A percentile compares a stretch with the other conserved stretches of the same genome.
Evolutionary conservation across 345 rosid genomes (phyloP).

Genomic region (Odontarrhena argentea): DNA sequence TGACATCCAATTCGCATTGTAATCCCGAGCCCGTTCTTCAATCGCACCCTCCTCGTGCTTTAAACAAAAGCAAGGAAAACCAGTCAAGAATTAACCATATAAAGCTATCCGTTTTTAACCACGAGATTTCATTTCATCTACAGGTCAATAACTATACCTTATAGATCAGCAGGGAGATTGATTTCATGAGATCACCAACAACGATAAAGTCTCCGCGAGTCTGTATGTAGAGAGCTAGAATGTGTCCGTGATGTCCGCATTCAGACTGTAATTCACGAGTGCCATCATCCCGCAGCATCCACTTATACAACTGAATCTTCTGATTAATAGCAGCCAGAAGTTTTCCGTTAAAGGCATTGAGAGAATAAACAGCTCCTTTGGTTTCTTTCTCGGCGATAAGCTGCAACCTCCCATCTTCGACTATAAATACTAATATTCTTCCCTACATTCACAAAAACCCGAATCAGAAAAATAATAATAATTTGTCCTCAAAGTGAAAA

Average conservation of each 20-base stretch:
- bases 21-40: slow-evolving; percentile 92
- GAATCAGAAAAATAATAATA: neutral
- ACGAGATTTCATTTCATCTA: slow-evolving; percentile 1
- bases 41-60: slow-evolving; percentile 98
- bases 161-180: slow-evolving; percentile 87
- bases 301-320: slow-evolving; percentile 89
- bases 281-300: slow-evolving; percentile 96
- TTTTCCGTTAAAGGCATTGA: slow-evolving; percentile 93
- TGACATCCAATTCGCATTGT: slow-evolving; percentile 97
- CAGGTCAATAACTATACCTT: slow-evolving; percentile 48
- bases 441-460: slow-evolving; percentile 53
- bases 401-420: slow-evolving; percentile 89
- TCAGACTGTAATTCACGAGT: slow-evolving; percentile 89
- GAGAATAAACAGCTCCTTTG: slow-evolving; percentile 90
- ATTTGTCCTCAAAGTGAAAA: slow-evolving; percentile 1
- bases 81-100: slow-evolving; percentile 10
- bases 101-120: slow-evolving; percentile 13
- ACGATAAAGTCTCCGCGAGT: slow-evolving; percentile 98
- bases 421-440: slow-evolving; percentile 80
- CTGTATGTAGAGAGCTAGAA: slow-evolving; percentile 90
- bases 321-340: slow-evolving; percentile 95
- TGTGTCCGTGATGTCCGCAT: slow-evolving; percentile 96
- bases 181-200: slow-evolving; percentile 98
- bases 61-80: slow-evolving; percentile 11
- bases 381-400: slow-evolving; percentile 95